Percentiles rank a stretch among this genome's conserved stretches.
Evolutionary conservation across 148 eudicot genomes (phyloP).

Genomic region (Oxyria digyna): DNA sequence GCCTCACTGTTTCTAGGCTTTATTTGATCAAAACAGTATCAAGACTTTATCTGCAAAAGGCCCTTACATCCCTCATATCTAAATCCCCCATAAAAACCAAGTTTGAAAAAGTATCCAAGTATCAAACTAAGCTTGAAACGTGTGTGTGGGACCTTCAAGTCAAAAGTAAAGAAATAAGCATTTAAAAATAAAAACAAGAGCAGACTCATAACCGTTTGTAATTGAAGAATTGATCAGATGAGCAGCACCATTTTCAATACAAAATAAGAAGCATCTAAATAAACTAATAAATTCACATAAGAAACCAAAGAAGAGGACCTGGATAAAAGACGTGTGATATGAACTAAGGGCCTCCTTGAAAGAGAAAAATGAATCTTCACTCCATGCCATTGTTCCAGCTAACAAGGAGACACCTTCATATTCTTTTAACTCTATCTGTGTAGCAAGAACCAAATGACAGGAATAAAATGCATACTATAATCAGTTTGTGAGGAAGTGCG

Average conservation of each 20-base stretch:
- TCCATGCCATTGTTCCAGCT: slow-evolving; percentile 77
- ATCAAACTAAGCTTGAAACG: no score
- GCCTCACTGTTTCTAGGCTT: no score
- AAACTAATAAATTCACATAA: background rate
- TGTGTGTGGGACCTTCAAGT: no score
- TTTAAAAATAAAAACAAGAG: no score
- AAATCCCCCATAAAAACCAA: no score
- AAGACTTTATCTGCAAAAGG: no score
- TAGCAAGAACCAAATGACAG: slow-evolving; percentile 11
- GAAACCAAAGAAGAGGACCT: slow-evolving; percentile 24
- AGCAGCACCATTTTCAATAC: slow-evolving; percentile 2
- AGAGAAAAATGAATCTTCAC: slow-evolving; percentile 32
- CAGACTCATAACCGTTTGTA: background rate
- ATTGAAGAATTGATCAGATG: background rate
- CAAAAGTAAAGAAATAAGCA: no score
- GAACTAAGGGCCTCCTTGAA: slow-evolving; percentile 53
- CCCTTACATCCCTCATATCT: no score
- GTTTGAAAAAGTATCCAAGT: no score
- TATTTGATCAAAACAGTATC: background rate
- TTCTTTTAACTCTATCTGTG: slow-evolving; percentile 83
- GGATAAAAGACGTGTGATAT: slow-evolving; percentile 40
- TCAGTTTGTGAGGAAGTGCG: background rate
- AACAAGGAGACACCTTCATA: slow-evolving; percentile 48
- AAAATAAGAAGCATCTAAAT: background rate
- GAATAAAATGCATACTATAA: background rate